Base-by-base conservation (phyloP, 2,329 filamentous ascomycete genomes). In the Nectriaceae sp. region DNA sequence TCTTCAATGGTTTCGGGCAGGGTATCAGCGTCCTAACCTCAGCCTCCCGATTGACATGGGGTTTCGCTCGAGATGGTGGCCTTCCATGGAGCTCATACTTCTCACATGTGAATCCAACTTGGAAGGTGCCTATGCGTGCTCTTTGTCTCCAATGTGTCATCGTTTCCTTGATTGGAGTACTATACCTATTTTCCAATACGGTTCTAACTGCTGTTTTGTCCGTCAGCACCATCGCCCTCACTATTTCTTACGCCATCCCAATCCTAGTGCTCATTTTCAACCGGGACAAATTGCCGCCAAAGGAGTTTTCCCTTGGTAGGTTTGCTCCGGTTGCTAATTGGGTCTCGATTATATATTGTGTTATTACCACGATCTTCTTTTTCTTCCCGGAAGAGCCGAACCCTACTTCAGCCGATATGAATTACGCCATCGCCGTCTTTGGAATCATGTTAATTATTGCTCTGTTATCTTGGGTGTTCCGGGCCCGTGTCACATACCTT, bases 391-490 rank as follows among this genome's bases (percentile, higher is more conserved):
- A 63, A 0, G 50, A 47, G 0, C 78, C 78, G 0, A 71, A 72
- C 48, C 78, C 78, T 0, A 52, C 70, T 0, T 59, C 67, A 0
- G 63, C 65, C n/a, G 76, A 81, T 49, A 81, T 81, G 78, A 82
- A 82, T 60, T 82, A 75, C 56, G 78, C 79, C 5, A 80, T 81
- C 54, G 78, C 74, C 1, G 78, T 81, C 1, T 81, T 82, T 54
- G 78, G 76, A 2, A 70, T 80, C 19, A 79, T 81, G 77, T 52
- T 81, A 42, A 65, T 79, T 3, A 67, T 80, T 8, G 69, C 76
- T 0, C 33, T 79, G 2, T 68, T 63, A 0, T 81, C 80, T 50
- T 82, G 78, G 77, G 64, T 79, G 29, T 42, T 77, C 33, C 70
- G 72, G 55, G 78, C 77, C 2, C 69, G 69, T 4, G 56, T 62